Percentiles rank a stretch among this genome's conserved stretches.
phyloP scores from a whole-genome alignment of 1,284 basidiomycete genomes.

The Mycosarcoma maydis region DNA sequence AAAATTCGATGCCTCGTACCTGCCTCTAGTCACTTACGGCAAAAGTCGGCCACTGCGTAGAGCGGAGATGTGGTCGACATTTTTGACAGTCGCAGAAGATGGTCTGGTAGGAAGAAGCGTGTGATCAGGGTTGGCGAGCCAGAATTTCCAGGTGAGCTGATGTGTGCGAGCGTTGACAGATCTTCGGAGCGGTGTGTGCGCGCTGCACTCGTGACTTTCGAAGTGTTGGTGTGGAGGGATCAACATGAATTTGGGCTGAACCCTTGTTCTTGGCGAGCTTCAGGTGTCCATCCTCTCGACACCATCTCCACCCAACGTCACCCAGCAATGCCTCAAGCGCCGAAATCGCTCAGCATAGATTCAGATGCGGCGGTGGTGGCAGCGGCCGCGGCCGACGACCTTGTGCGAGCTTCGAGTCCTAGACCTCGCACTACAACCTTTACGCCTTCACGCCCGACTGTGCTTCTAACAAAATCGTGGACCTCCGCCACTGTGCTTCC shows the following conservation, averaged over 20 bases:
- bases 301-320: background rate
- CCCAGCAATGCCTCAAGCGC: constrained; percentile 14
- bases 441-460: constrained; percentile 13
- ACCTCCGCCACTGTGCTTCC: constrained; percentile 25
- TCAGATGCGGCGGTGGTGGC: background rate
- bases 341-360: background rate
- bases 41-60: constrained; percentile 58
- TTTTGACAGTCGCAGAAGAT: too few relatives aligned
- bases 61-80: constrained; percentile 24
- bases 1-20: background rate
- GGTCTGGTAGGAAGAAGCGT: too few relatives aligned
- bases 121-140: too few relatives aligned
- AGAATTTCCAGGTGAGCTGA: background rate
- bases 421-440: background rate
- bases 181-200: too few relatives aligned
- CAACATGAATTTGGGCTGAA: background rate
- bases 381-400: constrained; percentile 1
- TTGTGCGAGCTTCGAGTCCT: background rate
- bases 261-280: constrained; percentile 6
- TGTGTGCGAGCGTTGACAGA: background rate
- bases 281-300: background rate
- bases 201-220: too few relatives aligned
- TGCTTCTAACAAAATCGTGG: constrained; percentile 24
- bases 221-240: constrained; percentile 41
- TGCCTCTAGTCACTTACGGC: constrained; percentile 30